phyloP scores from a whole-genome alignment of 2,329 filamentous ascomycete genomes.

The Diaporthe humulicola region DNA sequence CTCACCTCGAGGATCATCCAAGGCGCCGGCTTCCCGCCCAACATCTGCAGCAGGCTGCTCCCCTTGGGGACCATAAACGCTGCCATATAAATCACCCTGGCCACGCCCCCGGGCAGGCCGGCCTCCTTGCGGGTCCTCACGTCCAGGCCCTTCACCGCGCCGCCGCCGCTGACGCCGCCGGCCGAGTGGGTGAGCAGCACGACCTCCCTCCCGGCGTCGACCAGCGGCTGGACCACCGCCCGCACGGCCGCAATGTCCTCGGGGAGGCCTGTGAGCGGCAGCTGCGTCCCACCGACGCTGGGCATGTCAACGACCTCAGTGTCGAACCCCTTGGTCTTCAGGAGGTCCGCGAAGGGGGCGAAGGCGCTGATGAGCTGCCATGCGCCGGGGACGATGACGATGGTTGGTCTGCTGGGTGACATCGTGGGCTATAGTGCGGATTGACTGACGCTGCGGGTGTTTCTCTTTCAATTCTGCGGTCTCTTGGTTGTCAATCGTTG shows the following conservation, averaged over 20 bases:
- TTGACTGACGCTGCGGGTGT: not conserved
- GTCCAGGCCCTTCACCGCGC: constrained; percentile 52
- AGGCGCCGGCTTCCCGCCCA: constrained; percentile 37
- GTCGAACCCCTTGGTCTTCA: not conserved
- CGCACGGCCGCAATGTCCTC: constrained; percentile 34
- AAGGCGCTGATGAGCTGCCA: constrained; percentile 29
- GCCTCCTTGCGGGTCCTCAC: constrained; percentile 48
- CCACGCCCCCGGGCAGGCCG: constrained; percentile 54
- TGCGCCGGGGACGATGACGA: constrained; percentile 34
- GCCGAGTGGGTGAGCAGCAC: constrained; percentile 59
- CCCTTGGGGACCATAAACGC: constrained; percentile 50
- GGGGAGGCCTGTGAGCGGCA: constrained; percentile 31
- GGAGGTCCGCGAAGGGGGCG: constrained; percentile 15
- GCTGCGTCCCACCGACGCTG: constrained; percentile 22
- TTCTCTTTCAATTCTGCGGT: not conserved
- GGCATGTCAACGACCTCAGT: constrained; percentile 23
- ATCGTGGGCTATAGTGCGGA: not conserved
- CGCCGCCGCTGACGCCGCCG: constrained; percentile 55
- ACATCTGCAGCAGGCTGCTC: constrained; percentile 37
- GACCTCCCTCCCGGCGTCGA: constrained; percentile 54
- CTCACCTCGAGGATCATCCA: constrained; percentile 41
- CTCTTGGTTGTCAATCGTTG: not conserved
- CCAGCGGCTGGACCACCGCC: constrained; percentile 42
- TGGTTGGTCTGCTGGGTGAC: constrained; percentile 25
- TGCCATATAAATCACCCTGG: constrained; percentile 52